Evolutionary conservation across 805 yeast species (phyloP).

Genomic region (Deakozyma indianensis): DNA sequence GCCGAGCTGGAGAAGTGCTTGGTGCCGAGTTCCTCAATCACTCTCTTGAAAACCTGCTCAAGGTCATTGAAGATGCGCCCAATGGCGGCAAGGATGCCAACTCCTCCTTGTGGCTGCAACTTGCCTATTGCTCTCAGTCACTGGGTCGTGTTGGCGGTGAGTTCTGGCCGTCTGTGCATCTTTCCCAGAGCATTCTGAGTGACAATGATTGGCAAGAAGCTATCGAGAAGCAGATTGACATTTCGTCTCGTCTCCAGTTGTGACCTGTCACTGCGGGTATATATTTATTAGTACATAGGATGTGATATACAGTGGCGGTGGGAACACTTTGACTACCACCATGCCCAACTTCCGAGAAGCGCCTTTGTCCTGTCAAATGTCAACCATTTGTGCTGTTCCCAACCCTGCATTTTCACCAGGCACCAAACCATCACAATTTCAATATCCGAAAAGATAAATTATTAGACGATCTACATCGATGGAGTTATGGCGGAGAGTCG

Average conservation of each 20-base stretch:
- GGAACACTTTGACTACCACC: too few species aligned
- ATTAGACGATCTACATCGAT: too few species aligned
- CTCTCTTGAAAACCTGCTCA: constrained; percentile 13
- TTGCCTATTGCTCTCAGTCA: constrained; percentile 81
- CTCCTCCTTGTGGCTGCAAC: constrained; percentile 64
- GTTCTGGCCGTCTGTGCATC: constrained; percentile 32
- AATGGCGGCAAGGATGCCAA: constrained; percentile 15
- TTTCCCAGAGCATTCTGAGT: constrained; percentile 8
- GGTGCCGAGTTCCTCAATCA: constrained; percentile 17
- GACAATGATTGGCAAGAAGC: constrained; percentile 30
- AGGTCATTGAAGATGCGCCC: constrained; percentile 14
- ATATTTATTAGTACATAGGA: too few species aligned
- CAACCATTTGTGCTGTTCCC: too few species aligned
- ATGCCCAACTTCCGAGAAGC: too few species aligned
- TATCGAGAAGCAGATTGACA: constrained; percentile 28
- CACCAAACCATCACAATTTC: too few species aligned
- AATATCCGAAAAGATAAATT: too few species aligned
- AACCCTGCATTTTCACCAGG: too few species aligned
- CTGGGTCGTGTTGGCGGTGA: constrained; percentile 58
- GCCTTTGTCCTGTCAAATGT: too few species aligned
- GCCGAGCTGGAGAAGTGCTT: constrained; percentile 11
- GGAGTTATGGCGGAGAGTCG: too few species aligned
- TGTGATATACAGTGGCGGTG: too few species aligned
- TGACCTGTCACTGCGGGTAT: too few species aligned
- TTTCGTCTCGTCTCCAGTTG: constrained; percentile 7